Base-by-base conservation (phyloP, 73 alveolate species). In the Paraurostyla sp. region DNA sequence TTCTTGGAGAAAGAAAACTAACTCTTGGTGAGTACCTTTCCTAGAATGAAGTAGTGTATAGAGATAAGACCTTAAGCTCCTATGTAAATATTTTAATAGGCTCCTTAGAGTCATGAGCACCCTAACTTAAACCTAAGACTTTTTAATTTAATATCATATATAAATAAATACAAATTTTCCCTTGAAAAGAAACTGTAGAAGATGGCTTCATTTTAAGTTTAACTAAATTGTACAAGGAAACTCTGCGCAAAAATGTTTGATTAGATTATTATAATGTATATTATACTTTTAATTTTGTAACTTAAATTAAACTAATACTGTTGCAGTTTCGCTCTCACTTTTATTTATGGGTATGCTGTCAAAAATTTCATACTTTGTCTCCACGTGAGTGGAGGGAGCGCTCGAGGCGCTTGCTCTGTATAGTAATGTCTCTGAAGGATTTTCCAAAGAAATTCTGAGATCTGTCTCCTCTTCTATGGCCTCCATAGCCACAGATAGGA, bases 401-500 rank as follows among this genome's bases (percentile, higher is more conserved):
- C 90, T 90, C 87, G 20, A 90, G 76, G 52, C 86, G 82, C 65
- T 71, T 90, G 56, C 92, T 83, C 57, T 82, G 85, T 30, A 83
- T 90, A 9, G 92, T 82, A 48, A 84, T 40, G 59, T 90, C 95
- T 68, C 95, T 63, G 71, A 80, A 90, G 23, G 84, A 40, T 52
- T 76, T 82, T 29, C 95, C 95, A 56, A 83, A 90, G 90, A 83
- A 90, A 42, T 90, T 90, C 46, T 90, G 86, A 18, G 95, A 82
- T 20, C 85, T 63, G 32, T 82, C 92, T 16, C 95, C 95, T 51
- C 95, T 63, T 69, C 75, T 90, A 49, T 90, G 95, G 41, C 95
- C 95, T 69, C 78, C 85, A 49, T 91, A 91, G 23, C 96, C 96
- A 60, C 90, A 59, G 60, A 84, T 84, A 48, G 96, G 96, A 9